A percentile compares a stretch with the other conserved stretches of the same genome.
phyloP scores from a whole-genome alignment of 148 eudicot genomes.

The Nyssa sinensis region DNA sequence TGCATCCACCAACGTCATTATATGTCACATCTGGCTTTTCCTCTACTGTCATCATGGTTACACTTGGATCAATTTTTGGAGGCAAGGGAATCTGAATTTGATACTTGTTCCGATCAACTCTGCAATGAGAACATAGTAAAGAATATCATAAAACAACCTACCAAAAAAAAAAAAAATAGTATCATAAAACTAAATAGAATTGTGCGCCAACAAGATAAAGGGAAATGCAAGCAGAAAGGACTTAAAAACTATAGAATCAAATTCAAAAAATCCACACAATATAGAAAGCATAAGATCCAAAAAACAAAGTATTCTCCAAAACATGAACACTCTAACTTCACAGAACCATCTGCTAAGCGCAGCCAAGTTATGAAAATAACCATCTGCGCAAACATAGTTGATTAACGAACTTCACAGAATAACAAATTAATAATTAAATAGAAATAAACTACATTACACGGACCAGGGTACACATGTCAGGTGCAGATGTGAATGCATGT shows the following conservation, averaged over 20 bases:
- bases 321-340: too few relatives aligned
- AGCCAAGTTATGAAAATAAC: too few relatives aligned
- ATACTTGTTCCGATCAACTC: constrained; percentile 88
- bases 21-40: constrained; percentile 99
- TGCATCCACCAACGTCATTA: constrained; percentile 97
- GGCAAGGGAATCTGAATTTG: constrained; percentile 95
- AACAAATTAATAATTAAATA: too few relatives aligned
- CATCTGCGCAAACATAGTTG: too few relatives aligned
- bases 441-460: not conserved
- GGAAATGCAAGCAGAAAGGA: not conserved
- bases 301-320: not conserved
- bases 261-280: not conserved
- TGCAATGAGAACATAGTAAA: constrained; percentile 22
- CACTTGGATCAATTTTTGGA: constrained; percentile 98
- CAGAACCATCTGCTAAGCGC: too few relatives aligned
- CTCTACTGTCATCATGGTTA: constrained; percentile 99
- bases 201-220: not conserved
- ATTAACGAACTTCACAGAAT: not conserved
- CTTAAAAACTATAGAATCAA: not conserved
- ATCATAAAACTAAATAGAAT: not conserved
- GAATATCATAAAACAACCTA: constrained; percentile 41
- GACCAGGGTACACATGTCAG: too few relatives aligned
- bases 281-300: not conserved
- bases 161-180: not conserved
- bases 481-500: too few relatives aligned